These are phyloP conservation scores for Xylaria sp. DNA, from an alignment of 2,329 filamentous ascomycete genomes.

Conservation along the genomic window DNA sequence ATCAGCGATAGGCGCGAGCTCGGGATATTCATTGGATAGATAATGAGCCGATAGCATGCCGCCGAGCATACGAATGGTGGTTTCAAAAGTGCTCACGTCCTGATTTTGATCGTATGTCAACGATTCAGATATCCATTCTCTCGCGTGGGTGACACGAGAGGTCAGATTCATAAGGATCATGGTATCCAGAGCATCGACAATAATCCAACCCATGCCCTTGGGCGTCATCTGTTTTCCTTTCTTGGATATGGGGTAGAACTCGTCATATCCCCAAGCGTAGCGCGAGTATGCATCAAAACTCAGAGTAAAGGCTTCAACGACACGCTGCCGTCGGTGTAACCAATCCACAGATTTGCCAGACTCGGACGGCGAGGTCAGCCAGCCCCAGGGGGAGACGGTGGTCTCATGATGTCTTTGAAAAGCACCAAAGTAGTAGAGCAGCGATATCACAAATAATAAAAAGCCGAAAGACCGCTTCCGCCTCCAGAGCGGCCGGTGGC, in stretches of 20 bases:
- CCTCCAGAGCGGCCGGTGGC: slow-evolving; percentile 69
- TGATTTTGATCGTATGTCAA: slow-evolving; percentile 91
- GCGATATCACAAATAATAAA: slow-evolving; percentile 63
- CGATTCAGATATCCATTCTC: slow-evolving; percentile 86
- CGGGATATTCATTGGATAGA: slow-evolving; percentile 83
- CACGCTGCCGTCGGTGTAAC: slow-evolving; percentile 79
- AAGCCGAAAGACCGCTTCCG: slow-evolving; percentile 70
- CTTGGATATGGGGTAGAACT: slow-evolving; percentile 86
- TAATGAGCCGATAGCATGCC: slow-evolving; percentile 94
- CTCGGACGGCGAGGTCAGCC: slow-evolving; percentile 64
- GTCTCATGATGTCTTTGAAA: slow-evolving; percentile 57
- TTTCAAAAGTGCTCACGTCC: slow-evolving; percentile 97
- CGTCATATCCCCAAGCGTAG: slow-evolving; percentile 93
- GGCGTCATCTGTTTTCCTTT: slow-evolving; percentile 84
- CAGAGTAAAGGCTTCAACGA: slow-evolving; percentile 88
- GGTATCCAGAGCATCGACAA: slow-evolving; percentile 94
- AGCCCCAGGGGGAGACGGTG: slow-evolving; percentile 62
- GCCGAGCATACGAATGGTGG: slow-evolving; percentile 96
- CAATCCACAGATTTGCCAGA: slow-evolving; percentile 70
- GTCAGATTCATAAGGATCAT: slow-evolving; percentile 99
- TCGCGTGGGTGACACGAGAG: slow-evolving; percentile 81
- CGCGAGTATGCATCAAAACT: slow-evolving; percentile 95
- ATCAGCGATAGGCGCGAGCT: slow-evolving; percentile 78
- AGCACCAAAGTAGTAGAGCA: slow-evolving; percentile 77
- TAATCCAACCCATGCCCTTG: slow-evolving; percentile 96